Conservation (phyloP, 164 flowering plant species). For the Stephania japonica region DNA sequence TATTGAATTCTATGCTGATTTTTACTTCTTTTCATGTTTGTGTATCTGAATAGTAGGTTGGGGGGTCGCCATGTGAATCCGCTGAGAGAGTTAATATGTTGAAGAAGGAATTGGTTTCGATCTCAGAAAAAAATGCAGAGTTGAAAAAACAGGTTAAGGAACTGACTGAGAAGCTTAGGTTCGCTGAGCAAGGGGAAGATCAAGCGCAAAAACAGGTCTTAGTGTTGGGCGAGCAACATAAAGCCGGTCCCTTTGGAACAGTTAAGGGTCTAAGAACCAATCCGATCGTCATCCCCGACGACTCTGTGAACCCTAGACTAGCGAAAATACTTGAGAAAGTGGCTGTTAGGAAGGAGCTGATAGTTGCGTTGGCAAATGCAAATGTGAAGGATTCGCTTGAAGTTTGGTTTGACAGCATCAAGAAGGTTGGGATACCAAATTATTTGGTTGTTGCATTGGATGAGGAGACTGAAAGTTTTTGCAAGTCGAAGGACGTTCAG, state of each 20-base stretch:
- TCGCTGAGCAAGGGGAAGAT: constrained; percentile 61
- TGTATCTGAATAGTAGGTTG: constrained; percentile 28
- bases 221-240: constrained; percentile 46
- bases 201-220: constrained; percentile 51
- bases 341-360: constrained; percentile 65
- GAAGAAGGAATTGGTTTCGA: constrained; percentile 39
- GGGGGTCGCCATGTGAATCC: constrained; percentile 52
- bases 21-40: not conserved
- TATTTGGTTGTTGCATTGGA: constrained; percentile 89
- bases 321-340: constrained; percentile 61
- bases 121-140: constrained; percentile 54
- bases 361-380: constrained; percentile 76
- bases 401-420: constrained; percentile 72
- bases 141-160: constrained; percentile 62
- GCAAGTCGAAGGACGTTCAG: constrained; percentile 39
- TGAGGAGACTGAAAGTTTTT: constrained; percentile 36
- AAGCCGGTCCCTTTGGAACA: constrained; percentile 90
- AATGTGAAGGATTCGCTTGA: constrained; percentile 74
- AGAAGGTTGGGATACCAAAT: constrained; percentile 69
- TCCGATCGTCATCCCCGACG: constrained; percentile 73
- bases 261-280: constrained; percentile 77
- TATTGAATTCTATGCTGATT: not conserved
- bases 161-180: constrained; percentile 49
- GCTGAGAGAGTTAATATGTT: constrained; percentile 45
- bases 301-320: constrained; percentile 74